A percentile compares a stretch with the other conserved stretches of the same genome.
These are phyloP conservation scores for Fusarium oxysporum DNA, from an alignment of 2,329 filamentous ascomycete genomes.

Conservation along the genomic window DNA sequence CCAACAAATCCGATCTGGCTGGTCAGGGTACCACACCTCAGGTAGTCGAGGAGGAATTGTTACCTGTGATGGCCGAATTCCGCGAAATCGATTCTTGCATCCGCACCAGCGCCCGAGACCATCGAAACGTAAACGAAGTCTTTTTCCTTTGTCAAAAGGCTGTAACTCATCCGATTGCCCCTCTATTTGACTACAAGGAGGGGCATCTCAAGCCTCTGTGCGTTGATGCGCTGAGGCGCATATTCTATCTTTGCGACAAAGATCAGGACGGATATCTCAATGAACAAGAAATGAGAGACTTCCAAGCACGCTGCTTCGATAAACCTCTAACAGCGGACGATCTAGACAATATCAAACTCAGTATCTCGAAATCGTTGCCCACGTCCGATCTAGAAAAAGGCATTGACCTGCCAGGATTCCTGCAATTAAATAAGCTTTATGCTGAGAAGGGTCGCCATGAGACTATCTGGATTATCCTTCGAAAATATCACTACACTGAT, in stretches of 20 bases:
- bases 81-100: slow-evolving; percentile 99
- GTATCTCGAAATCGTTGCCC: slow-evolving; percentile 77
- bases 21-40: slow-evolving; percentile 81
- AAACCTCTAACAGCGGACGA: slow-evolving; percentile 86
- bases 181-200: slow-evolving; percentile 97
- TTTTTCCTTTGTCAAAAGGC: slow-evolving; percentile 99
- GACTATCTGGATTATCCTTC: slow-evolving; percentile 96
- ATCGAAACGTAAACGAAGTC: slow-evolving; percentile 93
- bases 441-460: slow-evolving; percentile 97
- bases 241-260: slow-evolving; percentile 96
- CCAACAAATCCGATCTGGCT: slow-evolving; percentile 94
- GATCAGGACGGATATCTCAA: slow-evolving; percentile 95
- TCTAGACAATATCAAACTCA: slow-evolving; percentile 89
- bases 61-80: slow-evolving; percentile 98
- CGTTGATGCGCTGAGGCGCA: slow-evolving; percentile 84
- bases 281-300: slow-evolving; percentile 89
- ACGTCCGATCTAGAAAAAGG: slow-evolving; percentile 74
- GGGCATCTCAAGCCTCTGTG: slow-evolving; percentile 87
- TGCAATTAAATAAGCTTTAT: slow-evolving; percentile 94
- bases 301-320: slow-evolving; percentile 92
- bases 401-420: slow-evolving; percentile 84
- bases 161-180: slow-evolving; percentile 95
- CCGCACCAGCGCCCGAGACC: slow-evolving; percentile 89
- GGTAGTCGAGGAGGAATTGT: slow-evolving; percentile 95
- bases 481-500: slow-evolving; percentile 96